Conservation (phyloP, 257 asterid genomes). For the Avicennia marina region DNA sequence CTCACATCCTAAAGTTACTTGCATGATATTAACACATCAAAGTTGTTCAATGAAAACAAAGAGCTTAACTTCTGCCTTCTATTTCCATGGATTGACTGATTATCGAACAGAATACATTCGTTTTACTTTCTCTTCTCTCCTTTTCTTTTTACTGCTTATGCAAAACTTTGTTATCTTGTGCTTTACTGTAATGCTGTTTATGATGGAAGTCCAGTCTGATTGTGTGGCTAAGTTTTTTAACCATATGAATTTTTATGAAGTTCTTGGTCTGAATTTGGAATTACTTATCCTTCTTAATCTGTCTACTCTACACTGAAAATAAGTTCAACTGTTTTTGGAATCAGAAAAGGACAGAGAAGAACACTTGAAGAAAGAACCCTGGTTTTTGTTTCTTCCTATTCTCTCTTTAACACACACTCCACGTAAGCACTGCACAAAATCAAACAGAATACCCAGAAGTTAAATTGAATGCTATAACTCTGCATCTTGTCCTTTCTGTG, state of each 20-base stretch:
- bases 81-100: too few relatives aligned
- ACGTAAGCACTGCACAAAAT: not conserved
- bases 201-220: too few relatives aligned
- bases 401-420: not conserved
- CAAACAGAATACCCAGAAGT: not conserved
- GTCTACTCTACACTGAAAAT: not conserved
- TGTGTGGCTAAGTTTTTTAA: not conserved
- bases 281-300: slow-evolving; percentile 6
- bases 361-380: not conserved
- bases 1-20: too few relatives aligned
- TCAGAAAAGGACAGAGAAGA: not conserved
- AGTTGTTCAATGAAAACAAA: too few relatives aligned
- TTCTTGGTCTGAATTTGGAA: slow-evolving; percentile 4
- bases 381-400: not conserved
- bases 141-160: too few relatives aligned
- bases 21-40: too few relatives aligned
- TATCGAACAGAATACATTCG: too few relatives aligned
- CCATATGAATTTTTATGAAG: not conserved
- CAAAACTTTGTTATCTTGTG: not conserved
- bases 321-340: slow-evolving; percentile 1
- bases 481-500: not conserved
- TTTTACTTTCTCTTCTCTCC: too few relatives aligned
- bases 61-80: too few relatives aligned
- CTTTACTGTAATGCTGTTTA: not conserved
- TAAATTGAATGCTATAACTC: too few relatives aligned